Conservation (phyloP, 208 protist species). For the Trypanosoma caninum region DNA sequence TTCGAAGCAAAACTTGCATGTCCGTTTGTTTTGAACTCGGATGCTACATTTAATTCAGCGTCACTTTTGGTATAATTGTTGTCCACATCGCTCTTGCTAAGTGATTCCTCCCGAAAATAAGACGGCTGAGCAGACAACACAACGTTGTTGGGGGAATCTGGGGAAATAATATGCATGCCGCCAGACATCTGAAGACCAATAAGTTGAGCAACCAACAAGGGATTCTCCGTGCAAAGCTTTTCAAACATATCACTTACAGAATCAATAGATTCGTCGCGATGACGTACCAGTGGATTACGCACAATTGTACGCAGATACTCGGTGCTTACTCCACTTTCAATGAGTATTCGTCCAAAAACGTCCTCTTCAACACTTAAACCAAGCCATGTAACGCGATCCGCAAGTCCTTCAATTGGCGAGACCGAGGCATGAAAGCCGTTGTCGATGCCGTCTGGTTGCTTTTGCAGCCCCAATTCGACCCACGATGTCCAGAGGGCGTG, state of each 20-base stretch:
- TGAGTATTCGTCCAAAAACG: constrained; percentile 53
- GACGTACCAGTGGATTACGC: constrained; percentile 48
- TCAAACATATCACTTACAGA: constrained; percentile 27
- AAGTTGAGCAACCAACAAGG: constrained; percentile 24
- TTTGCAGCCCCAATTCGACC: constrained; percentile 50
- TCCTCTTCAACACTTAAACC: constrained; percentile 45
- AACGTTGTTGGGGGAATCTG: not conserved
- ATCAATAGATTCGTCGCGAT: constrained; percentile 26
- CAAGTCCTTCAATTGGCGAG: constrained; percentile 72
- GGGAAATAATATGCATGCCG: constrained; percentile 18
- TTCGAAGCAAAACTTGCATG: not conserved
- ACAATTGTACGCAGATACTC: constrained; percentile 41
- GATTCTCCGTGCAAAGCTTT: constrained; percentile 32
- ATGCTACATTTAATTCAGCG: not conserved
- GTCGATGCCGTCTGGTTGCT: constrained; percentile 60
- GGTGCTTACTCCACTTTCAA: constrained; percentile 44
- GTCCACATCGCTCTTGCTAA: not conserved
- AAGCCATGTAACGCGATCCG: constrained; percentile 82
- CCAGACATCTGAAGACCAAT: constrained; percentile 24
- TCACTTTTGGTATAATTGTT: not conserved
- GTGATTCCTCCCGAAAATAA: no score
- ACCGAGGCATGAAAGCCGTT: constrained; percentile 74
- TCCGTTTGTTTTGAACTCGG: not conserved
- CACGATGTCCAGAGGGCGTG: constrained; percentile 48
- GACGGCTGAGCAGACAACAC: not conserved